A percentile compares a stretch with the other conserved stretches of the same genome.
These are phyloP conservation scores for Sabuloglossum arenarium DNA, from an alignment of 495 filamentous ascomycete genomes.

Conservation along the genomic window DNA sequence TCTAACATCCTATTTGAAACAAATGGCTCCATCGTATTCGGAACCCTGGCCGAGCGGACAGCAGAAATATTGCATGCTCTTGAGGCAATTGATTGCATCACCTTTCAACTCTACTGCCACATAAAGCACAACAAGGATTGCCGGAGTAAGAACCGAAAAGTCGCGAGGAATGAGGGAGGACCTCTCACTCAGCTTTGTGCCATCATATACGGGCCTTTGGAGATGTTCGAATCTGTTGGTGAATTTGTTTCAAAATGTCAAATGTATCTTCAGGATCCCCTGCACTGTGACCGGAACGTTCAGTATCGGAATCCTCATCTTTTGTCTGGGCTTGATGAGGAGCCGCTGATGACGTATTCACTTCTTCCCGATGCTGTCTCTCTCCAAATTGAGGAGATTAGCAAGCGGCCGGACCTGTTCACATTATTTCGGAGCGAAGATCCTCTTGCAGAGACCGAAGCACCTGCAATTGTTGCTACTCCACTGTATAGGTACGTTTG, in stretches of 20 bases:
- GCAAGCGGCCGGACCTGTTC: too few relatives aligned
- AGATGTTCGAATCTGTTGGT: conserved; percentile 15
- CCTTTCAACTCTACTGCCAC: too few relatives aligned
- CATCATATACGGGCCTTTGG: conserved; percentile 14
- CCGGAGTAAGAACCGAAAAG: too few relatives aligned
- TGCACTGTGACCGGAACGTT: conserved; percentile 13
- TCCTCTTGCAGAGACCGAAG: conserved; percentile 7
- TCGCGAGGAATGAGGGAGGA: too few relatives aligned
- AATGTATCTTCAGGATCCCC: conserved; percentile 22
- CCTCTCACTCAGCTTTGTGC: neutral
- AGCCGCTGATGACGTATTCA: conserved; percentile 10
- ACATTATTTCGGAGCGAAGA: too few relatives aligned
- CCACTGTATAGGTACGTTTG: conserved; percentile 12
- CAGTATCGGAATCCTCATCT: conserved; percentile 25
- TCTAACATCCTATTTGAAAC: too few relatives aligned
- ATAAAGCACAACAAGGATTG: too few relatives aligned
- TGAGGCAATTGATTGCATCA: too few relatives aligned
- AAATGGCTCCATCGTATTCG: too few relatives aligned
- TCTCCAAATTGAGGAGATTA: too few relatives aligned
- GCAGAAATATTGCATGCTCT: too few relatives aligned
- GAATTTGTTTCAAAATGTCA: conserved; percentile 15
- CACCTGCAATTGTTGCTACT: conserved; percentile 14
- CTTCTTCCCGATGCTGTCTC: neutral
- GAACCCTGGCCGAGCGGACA: too few relatives aligned
- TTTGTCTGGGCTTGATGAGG: conserved; percentile 14